Conservation (phyloP, 257 asterid genomes). For the Petrea volubilis region DNA sequence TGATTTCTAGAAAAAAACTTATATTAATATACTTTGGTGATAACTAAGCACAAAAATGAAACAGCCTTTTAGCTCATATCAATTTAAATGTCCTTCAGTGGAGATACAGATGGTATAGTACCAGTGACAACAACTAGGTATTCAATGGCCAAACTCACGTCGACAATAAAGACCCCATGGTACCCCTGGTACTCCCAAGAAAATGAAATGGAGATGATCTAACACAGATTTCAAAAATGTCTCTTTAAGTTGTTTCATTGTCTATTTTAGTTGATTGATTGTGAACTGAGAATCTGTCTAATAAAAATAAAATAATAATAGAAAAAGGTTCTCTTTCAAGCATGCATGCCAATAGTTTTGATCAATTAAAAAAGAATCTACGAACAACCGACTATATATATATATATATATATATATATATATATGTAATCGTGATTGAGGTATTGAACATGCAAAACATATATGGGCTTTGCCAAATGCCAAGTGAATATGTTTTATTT, state of each 20-base stretch:
- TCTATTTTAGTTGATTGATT: too few species aligned
- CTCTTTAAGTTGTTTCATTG: too few species aligned
- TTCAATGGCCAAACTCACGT: constrained; percentile 31
- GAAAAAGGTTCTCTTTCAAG: too few species aligned
- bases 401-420: too few species aligned
- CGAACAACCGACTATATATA: too few species aligned
- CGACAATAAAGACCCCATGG: constrained; percentile 38
- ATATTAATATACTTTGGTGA: background rate
- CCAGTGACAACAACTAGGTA: constrained; percentile 41
- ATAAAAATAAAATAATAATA: too few species aligned
- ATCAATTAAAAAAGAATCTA: too few species aligned
- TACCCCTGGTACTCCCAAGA: constrained; percentile 37
- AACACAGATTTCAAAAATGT: background rate
- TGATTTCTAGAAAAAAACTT: too few species aligned
- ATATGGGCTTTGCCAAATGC: background rate
- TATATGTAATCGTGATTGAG: background rate
- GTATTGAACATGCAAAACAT: background rate
- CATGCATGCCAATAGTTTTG: too few species aligned
- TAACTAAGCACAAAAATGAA: background rate
- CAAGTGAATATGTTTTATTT: background rate
- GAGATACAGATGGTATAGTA: constrained; percentile 38
- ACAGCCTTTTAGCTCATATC: background rate
- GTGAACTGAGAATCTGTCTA: too few species aligned
- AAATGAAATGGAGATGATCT: constrained; percentile 42
- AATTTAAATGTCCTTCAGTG: constrained; percentile 20